Conservation (phyloP, 208 protist genomes). For the Trypanosoma vivax region DNA sequence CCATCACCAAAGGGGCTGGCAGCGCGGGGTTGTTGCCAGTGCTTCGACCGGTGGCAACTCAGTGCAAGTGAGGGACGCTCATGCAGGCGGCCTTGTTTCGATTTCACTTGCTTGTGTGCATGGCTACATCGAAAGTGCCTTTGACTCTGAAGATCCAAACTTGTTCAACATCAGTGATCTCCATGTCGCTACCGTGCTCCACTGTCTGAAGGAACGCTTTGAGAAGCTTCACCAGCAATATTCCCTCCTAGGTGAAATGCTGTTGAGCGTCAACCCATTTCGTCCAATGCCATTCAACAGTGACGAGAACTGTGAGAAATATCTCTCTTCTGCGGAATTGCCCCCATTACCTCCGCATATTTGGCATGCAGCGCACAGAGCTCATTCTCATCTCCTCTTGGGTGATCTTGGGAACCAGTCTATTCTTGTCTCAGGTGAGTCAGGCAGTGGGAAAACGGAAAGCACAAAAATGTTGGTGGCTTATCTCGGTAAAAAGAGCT, state of each 20-base stretch:
- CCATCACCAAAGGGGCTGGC: conserved; percentile 67
- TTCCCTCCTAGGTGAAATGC: conserved; percentile 89
- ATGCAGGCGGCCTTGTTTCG: conserved; percentile 17
- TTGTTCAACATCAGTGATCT: conserved; percentile 87
- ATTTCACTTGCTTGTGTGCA: conserved; percentile 44
- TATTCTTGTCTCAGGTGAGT: conserved; percentile 93
- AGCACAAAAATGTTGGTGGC: conserved; percentile 84
- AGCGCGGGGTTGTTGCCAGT: conserved; percentile 40
- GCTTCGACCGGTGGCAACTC: conserved; percentile 35
- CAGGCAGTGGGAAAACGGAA: conserved; percentile 94
- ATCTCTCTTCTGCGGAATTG: conserved; percentile 53
- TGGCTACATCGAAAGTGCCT: conserved; percentile 70
- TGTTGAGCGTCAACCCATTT: conserved; percentile 93
- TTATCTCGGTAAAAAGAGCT: conserved; percentile 82
- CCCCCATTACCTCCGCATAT: conserved; percentile 79
- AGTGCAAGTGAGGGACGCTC: conserved; percentile 39
- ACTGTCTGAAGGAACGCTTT: conserved; percentile 88
- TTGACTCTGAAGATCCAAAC: conserved; percentile 59
- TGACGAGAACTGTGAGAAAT: conserved; percentile 62
- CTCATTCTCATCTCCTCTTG: conserved; percentile 74
- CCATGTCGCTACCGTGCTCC: conserved; percentile 83
- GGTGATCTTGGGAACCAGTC: conserved; percentile 80
- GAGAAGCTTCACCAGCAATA: conserved; percentile 79
- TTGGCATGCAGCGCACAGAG: conserved; percentile 85
- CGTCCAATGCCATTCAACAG: conserved; percentile 76